These are phyloP conservation scores for Salix koriyanagi DNA, from an alignment of 345 rosid genomes.

Conservation along the genomic window DNA sequence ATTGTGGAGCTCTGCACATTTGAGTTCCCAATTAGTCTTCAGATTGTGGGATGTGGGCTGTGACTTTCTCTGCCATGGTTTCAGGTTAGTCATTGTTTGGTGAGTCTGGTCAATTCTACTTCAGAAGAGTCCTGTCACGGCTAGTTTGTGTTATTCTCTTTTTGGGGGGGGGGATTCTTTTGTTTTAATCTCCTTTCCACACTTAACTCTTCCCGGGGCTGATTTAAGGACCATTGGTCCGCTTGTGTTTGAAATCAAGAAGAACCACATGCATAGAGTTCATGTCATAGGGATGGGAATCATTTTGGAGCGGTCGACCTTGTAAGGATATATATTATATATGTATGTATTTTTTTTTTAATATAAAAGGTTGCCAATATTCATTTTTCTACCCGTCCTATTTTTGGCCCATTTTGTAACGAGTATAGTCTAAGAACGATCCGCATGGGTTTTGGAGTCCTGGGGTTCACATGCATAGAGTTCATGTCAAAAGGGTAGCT, in stretches of 20 bases:
- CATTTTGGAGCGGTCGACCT: not conserved
- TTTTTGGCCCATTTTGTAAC: constrained; percentile 14
- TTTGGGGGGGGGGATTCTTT: not conserved
- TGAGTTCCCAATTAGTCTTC: not conserved
- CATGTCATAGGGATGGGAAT: constrained; percentile 1
- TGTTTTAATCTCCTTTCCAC: not conserved
- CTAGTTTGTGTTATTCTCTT: not conserved
- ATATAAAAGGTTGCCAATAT: constrained; percentile 3
- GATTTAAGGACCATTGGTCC: not conserved
- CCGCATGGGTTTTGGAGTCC: not conserved
- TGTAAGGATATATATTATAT: constrained; percentile 10
- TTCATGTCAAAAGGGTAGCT: not conserved
- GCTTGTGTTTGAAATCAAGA: not conserved
- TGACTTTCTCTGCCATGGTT: not conserved
- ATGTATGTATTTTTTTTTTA: not conserved
- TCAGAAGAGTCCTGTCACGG: constrained; percentile 7
- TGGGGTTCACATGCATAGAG: not conserved
- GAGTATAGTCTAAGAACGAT: not conserved
- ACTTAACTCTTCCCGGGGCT: not conserved
- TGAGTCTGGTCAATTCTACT: constrained; percentile 14
- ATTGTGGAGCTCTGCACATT: not conserved
- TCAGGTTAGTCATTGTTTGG: constrained; percentile 4
- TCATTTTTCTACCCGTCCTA: not conserved
- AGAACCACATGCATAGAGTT: not conserved
- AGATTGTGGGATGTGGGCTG: not conserved